A percentile compares a stretch with the other conserved stretches of the same genome.
Evolutionary conservation across 441 rosid genomes (phyloP).

Genomic region (Brassica hybrid): DNA sequence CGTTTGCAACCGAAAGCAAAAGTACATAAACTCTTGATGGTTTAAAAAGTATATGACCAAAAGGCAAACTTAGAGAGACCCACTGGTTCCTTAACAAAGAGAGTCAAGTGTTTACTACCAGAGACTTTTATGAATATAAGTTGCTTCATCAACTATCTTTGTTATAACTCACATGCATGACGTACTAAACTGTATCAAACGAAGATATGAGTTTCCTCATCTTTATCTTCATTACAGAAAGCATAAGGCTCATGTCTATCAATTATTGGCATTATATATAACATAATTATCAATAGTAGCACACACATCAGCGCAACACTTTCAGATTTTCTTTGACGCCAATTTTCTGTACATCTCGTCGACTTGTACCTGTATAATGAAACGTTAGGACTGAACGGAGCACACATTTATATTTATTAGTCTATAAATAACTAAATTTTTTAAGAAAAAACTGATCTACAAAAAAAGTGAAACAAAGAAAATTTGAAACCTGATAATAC

Average conservation of each 20-base stretch:
- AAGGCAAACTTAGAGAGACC: slow-evolving; percentile 21
- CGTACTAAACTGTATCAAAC: not conserved
- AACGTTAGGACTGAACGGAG: slow-evolving; percentile 7
- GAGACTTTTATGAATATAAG: not conserved
- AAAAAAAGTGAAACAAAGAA: slow-evolving; percentile 1
- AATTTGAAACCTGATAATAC: slow-evolving; percentile 62
- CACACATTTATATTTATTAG: not conserved
- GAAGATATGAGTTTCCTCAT: not conserved
- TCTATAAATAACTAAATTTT: not conserved
- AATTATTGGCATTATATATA: slow-evolving; percentile 20
- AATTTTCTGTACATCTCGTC: slow-evolving; percentile 65
- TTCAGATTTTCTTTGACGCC: slow-evolving; percentile 45
- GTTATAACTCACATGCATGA: not conserved
- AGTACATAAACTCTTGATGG: slow-evolving; percentile 36
- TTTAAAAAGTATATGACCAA: slow-evolving; percentile 19
- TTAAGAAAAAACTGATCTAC: not conserved
- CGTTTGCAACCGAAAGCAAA: slow-evolving; percentile 43
- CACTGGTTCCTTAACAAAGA: slow-evolving; percentile 8
- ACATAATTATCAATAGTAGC: slow-evolving; percentile 20
- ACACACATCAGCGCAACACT: slow-evolving; percentile 15
- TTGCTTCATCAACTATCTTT: not conserved
- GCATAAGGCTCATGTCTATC: slow-evolving; percentile 11
- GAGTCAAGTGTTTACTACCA: not conserved
- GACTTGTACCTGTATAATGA: slow-evolving; percentile 58
- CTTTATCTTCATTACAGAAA: slow-evolving; percentile 19